A percentile compares a stretch with the other conserved stretches of the same genome.
Conservation (phyloP, 257 asterid species). For the Perilla frutescens region DNA sequence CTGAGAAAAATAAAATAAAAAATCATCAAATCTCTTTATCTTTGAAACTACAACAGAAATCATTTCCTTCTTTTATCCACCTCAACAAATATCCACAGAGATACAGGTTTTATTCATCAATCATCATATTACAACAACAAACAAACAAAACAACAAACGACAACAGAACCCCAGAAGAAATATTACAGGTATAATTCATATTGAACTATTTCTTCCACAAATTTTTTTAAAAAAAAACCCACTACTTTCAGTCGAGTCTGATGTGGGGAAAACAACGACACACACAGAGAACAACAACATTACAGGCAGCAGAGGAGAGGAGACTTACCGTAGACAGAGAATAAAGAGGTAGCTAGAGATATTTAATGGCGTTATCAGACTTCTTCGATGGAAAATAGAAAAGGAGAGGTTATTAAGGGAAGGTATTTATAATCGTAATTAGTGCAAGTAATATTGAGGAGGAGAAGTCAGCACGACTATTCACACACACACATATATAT, state of each 20-base stretch:
- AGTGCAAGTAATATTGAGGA: not conserved
- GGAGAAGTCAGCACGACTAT: too few species aligned
- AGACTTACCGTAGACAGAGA: conserved; percentile 30
- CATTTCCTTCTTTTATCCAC: not conserved
- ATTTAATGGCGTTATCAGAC: not conserved
- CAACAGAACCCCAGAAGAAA: conserved; percentile 21
- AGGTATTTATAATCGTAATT: conserved; percentile 16
- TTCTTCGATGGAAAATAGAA: not conserved
- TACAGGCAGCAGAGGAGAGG: conserved; percentile 5
- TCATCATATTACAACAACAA: not conserved
- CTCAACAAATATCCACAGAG: conserved; percentile 16
- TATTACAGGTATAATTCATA: conserved; percentile 7
- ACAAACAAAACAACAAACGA: not conserved
- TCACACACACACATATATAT: too few species aligned
- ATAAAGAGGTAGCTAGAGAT: conserved; percentile 1
- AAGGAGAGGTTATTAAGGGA: not conserved
- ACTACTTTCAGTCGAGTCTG: conserved; percentile 5
- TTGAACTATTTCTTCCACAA: conserved; percentile 4
- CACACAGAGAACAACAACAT: not conserved
- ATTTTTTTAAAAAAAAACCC: not conserved
- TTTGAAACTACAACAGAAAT: not conserved
- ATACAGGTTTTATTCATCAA: not conserved
- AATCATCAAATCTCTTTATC: not conserved
- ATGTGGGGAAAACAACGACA: not conserved
- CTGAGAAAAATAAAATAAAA: not conserved